A percentile compares a stretch with the other conserved stretches of the same genome.
phyloP scores from a whole-genome alignment of 2,329 filamentous ascomycete genomes.

The Triangularia setosa region DNA sequence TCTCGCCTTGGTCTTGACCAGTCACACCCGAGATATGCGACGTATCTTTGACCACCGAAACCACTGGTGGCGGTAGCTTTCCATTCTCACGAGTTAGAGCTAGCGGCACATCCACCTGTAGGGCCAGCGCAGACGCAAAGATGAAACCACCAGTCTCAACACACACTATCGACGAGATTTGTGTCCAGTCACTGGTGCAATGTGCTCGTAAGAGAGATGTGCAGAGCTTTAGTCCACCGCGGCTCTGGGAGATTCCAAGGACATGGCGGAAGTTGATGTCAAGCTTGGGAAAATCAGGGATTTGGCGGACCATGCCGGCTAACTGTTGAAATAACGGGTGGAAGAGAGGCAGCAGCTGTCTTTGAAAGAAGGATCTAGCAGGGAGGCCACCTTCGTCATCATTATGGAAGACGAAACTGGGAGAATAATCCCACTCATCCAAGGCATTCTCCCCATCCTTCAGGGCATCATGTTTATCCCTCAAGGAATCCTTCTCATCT shows the following conservation, averaged over 20 bases:
- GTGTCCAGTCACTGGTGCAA: constrained; percentile 45
- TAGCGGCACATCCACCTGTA: constrained; percentile 39
- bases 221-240: constrained; percentile 48
- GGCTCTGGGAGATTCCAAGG: constrained; percentile 50
- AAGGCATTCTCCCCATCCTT: no score
- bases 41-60: constrained; percentile 43
- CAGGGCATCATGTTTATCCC: no score
- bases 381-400: constrained; percentile 45
- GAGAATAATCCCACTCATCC: constrained; percentile 30
- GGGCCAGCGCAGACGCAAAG: constrained; percentile 50
- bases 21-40: constrained; percentile 49
- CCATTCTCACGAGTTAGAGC: constrained; percentile 50
- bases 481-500: no score
- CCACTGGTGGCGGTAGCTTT: constrained; percentile 55
- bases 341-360: constrained; percentile 42
- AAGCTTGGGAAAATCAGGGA: constrained; percentile 47
- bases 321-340: constrained; percentile 44
- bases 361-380: constrained; percentile 39
- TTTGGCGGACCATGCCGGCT: constrained; percentile 44
- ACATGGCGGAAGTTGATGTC: constrained; percentile 56
- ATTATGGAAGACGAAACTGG: constrained; percentile 51
- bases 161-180: constrained; percentile 43
- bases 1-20: constrained; percentile 20
- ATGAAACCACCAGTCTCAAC: constrained; percentile 57
- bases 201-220: constrained; percentile 45